A percentile compares a stretch with the other conserved stretches of the same genome.
These are phyloP conservation scores for Solanum chaucha DNA, from an alignment of 257 asterid genomes.

Conservation along the genomic window DNA sequence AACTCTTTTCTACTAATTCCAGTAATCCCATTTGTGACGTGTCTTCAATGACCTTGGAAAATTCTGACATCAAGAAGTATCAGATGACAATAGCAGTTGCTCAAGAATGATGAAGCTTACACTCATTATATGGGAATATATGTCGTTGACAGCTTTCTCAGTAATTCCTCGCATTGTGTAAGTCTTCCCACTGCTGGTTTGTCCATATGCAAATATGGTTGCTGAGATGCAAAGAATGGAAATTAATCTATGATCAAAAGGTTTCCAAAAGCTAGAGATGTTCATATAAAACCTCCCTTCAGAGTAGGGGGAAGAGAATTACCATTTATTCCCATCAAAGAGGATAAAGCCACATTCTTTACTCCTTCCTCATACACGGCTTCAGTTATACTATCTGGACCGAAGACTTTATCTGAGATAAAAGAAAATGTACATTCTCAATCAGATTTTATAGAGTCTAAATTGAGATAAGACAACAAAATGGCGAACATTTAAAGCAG, in stretches of 20 bases:
- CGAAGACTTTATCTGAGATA: slow-evolving; percentile 76
- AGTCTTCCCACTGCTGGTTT: slow-evolving; percentile 97
- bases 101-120: slow-evolving; percentile 33
- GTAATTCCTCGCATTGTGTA: slow-evolving; percentile 91
- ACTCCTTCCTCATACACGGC: slow-evolving; percentile 83
- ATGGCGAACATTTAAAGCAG: background rate
- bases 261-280: background rate
- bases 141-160: slow-evolving; percentile 87
- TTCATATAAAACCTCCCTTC: too few species aligned
- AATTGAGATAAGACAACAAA: background rate
- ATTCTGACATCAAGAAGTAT: background rate
- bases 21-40: background rate
- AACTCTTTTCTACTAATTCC: background rate
- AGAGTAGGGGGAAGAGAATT: background rate
- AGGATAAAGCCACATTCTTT: slow-evolving; percentile 83
- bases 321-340: slow-evolving; percentile 97
- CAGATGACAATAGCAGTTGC: background rate
- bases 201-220: slow-evolving; percentile 94
- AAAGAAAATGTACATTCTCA: background rate
- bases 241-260: background rate
- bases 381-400: slow-evolving; percentile 65
- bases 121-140: slow-evolving; percentile 70
- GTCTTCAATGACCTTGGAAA: background rate
- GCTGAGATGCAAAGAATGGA: slow-evolving; percentile 41
- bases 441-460: background rate